Percentiles rank a stretch among this genome's conserved stretches.
Evolutionary conservation across 1,284 basidiomycete species (phyloP).

Genomic region (Ceratobasidium sp.): DNA sequence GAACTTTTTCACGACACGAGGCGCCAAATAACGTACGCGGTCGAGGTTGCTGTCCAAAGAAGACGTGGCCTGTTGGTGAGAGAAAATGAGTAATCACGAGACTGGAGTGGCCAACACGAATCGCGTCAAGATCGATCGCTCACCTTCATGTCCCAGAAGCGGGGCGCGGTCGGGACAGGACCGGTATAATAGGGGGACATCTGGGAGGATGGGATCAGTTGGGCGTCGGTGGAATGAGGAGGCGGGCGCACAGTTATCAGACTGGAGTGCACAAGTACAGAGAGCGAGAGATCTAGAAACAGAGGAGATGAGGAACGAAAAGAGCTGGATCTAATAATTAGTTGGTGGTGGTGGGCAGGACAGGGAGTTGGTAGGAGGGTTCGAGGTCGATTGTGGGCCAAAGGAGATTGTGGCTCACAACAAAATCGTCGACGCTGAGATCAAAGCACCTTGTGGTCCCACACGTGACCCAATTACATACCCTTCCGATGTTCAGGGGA

Average conservation of each 20-base stretch:
- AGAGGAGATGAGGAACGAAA: slow-evolving; percentile 35
- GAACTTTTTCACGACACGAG: slow-evolving; percentile 32
- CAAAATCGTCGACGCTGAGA: slow-evolving; percentile 41
- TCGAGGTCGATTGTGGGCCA: neutral
- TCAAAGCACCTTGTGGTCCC: slow-evolving; percentile 24
- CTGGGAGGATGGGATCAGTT: slow-evolving; percentile 14
- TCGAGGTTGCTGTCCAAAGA: slow-evolving; percentile 32
- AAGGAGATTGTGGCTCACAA: slow-evolving; percentile 36
- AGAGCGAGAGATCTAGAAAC: slow-evolving; percentile 45
- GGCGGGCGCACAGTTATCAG: slow-evolving; percentile 31
- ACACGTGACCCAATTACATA: slow-evolving; percentile 20
- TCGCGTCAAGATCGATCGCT: slow-evolving; percentile 17
- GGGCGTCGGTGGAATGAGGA: neutral
- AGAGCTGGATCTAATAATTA: slow-evolving; percentile 25
- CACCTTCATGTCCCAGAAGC: slow-evolving; percentile 46
- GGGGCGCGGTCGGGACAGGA: slow-evolving; percentile 42
- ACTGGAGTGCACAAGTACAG: slow-evolving; percentile 43
- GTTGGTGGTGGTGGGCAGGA: slow-evolving; percentile 27
- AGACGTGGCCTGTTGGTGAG: slow-evolving; percentile 32
- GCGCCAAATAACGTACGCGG: slow-evolving; percentile 41
- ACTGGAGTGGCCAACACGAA: slow-evolving; percentile 1
- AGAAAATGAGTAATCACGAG: slow-evolving; percentile 21
- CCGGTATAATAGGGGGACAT: slow-evolving; percentile 47
- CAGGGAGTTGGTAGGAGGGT: neutral
- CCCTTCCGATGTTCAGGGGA: slow-evolving; percentile 20